Conservation (phyloP, 2,329 filamentous ascomycete species). For the Colletotrichum zoysiae region DNA sequence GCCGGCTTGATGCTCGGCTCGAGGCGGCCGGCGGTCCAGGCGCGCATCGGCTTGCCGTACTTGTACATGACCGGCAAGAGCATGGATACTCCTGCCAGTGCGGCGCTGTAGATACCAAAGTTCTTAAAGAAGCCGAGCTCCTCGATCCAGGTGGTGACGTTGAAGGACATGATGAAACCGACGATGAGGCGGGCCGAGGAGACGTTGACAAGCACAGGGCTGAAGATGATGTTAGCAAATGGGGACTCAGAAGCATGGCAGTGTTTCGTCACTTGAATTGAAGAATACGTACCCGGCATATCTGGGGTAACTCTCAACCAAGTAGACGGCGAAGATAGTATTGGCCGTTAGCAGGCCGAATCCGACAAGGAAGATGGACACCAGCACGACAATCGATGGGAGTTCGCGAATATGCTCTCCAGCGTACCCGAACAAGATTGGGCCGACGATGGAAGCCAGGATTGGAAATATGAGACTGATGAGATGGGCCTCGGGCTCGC, state of each 20-base stretch:
- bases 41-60: slow-evolving; percentile 42
- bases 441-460: slow-evolving; percentile 46
- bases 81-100: slow-evolving; percentile 49
- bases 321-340: slow-evolving; percentile 49
- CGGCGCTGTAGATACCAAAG: slow-evolving; percentile 51
- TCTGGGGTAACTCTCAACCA: slow-evolving; percentile 52
- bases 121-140: slow-evolving; percentile 47
- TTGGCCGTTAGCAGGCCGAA: slow-evolving; percentile 48
- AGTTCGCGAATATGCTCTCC: slow-evolving; percentile 44
- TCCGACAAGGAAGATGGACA: slow-evolving; percentile 47
- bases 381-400: slow-evolving; percentile 48
- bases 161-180: slow-evolving; percentile 49
- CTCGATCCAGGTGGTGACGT: slow-evolving; percentile 48
- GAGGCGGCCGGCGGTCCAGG: slow-evolving; percentile 42
- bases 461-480: slow-evolving; percentile 50
- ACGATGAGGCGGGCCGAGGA: slow-evolving; percentile 50
- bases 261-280: neutral
- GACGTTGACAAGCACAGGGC: slow-evolving; percentile 52
- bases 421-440: slow-evolving; percentile 50
- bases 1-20: slow-evolving; percentile 22
- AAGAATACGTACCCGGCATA: slow-evolving; percentile 39
- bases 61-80: slow-evolving; percentile 49
- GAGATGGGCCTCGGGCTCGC: slow-evolving; percentile 52
- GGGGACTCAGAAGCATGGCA: neutral
- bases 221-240: slow-evolving; percentile 34